Percentiles rank a stretch among this genome's conserved stretches.
phyloP scores from a whole-genome alignment of 306 rosid species.

The Prunus dulcis region DNA sequence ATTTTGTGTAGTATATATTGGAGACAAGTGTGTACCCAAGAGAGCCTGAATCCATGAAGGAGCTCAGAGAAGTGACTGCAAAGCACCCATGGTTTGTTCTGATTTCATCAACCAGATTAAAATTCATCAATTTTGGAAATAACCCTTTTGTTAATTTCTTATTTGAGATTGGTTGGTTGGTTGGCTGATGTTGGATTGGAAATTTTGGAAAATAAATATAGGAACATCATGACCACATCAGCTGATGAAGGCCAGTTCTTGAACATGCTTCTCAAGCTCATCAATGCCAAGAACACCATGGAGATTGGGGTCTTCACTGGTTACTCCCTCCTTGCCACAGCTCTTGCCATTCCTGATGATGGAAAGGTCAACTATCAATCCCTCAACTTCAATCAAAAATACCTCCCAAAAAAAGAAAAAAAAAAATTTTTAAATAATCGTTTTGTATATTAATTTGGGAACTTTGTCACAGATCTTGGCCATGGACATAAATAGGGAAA shows the following conservation, averaged over 20 bases:
- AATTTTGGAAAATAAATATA: constrained; percentile 19
- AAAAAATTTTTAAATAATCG: neutral
- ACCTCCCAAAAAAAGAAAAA: neutral
- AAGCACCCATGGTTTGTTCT: constrained; percentile 69
- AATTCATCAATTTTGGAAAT: neutral
- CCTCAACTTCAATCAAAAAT: neutral
- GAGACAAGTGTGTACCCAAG: constrained; percentile 92
- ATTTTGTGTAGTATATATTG: constrained; percentile 55
- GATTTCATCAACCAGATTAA: neutral
- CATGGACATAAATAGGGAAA: constrained; percentile 88
- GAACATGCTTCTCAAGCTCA: constrained; percentile 82
- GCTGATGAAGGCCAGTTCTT: constrained; percentile 94
- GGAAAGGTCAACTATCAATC: constrained; percentile 52
- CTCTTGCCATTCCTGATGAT: constrained; percentile 88
- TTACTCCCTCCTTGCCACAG: constrained; percentile 90
- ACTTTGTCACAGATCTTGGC: constrained; percentile 64
- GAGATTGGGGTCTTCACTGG: constrained; percentile 97
- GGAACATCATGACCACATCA: constrained; percentile 94
- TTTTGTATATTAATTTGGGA: neutral
- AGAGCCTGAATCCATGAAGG: constrained; percentile 90
- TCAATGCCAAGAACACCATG: constrained; percentile 94
- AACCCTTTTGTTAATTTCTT: neutral
- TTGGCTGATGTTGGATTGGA: neutral
- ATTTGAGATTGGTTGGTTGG: neutral
- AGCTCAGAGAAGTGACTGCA: constrained; percentile 86